A percentile compares a stretch with the other conserved stretches of the same genome.
Conservation (phyloP, 352 stramenopile species). For the Pythium phragmitis region DNA sequence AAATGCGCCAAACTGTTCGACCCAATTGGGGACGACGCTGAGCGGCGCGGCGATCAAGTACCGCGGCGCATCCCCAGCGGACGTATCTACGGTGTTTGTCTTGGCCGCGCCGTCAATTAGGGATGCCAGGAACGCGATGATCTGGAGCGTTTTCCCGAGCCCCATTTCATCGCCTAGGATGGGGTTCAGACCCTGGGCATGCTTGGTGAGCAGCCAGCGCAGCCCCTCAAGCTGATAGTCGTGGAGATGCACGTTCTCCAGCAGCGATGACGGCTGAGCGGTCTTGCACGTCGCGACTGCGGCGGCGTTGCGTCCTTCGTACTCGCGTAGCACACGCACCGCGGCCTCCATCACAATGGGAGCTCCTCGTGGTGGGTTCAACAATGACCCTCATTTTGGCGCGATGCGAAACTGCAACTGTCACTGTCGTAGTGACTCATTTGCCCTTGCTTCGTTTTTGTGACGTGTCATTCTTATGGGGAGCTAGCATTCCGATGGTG, state of each 20-base stretch:
- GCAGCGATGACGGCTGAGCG: conserved; percentile 30
- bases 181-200: conserved; percentile 60
- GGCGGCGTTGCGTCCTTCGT: conserved; percentile 27
- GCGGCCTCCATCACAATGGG: conserved; percentile 47
- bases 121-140: conserved; percentile 66
- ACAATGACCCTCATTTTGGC: conserved; percentile 6
- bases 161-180: conserved; percentile 87
- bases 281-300: conserved; percentile 23
- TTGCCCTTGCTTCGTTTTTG: conserved; percentile 1
- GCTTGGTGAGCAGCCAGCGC: conserved; percentile 61
- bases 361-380: conserved; percentile 17
- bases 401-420: conserved; percentile 4
- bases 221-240: conserved; percentile 70
- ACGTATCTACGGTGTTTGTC: too few species aligned
- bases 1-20: conserved; percentile 75
- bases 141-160: conserved; percentile 79
- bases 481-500: conserved; percentile 19
- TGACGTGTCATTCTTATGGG: conserved; percentile 7
- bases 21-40: conserved; percentile 83
- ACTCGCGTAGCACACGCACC: conserved; percentile 37
- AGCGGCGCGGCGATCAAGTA: conserved; percentile 71
- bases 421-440: conserved; percentile 19
- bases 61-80: conserved; percentile 12
- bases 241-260: conserved; percentile 63
- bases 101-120: conserved; percentile 30